Evolutionary conservation across 225 moss, liverwort and hornwort genomes (phyloP), one percentile per base, ranked within the genome.

Genomic region (Sphagnum tenellum): DNA sequence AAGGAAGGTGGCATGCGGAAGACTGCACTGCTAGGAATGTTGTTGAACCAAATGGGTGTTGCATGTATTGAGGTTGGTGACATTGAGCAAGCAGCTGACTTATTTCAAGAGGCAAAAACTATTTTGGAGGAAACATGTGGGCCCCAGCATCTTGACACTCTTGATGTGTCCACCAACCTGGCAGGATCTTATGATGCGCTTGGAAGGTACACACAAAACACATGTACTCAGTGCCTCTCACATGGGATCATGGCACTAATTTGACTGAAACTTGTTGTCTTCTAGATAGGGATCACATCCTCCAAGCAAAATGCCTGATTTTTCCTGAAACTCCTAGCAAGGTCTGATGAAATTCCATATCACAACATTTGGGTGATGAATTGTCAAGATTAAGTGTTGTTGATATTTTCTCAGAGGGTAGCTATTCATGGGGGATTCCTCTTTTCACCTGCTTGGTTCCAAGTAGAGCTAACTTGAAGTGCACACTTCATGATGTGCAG

Each of bases 151-250:
- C 68, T 82, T 8, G 90, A 93, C 65, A 98, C 98, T 5, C 69
- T 98, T n/a, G 87, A 87, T 67, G 89, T 98, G 13, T 93, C 90
- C 75, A 86, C 90, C 71, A 98, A 98, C 71, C 87, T 98, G 56
- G 98, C 98, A 5, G 89, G 98, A 62, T 79, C 93, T 65, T 93
- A 89, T 48, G 93, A 98, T 74, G 98, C 90, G 65, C 89, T 90
- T 44, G 98, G 98, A 77, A 90, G 98, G 98, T 98, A 71, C 14
- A 59, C 9, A 45, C 47, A 29, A 29, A 29, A 29, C 29, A 29
- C 29, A n/a, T n/a, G n/a, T n/a, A n/a, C n/a, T n/a, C n/a, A n/a
- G n/a, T n/a, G n/a, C n/a, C n/a, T n/a, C n/a, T n/a, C n/a, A n/a
- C n/a, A n/a, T n/a, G n/a, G n/a, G n/a, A n/a, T n/a, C n/a, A n/a